Evolutionary conservation across 164 flowering plant species (phyloP).

Genomic region (grape (Vitis vinifera)): ASM3070453v1 NC_081818.1:2555001-2555500

Average conservation of each 20-base stretch:
- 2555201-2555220: constrained; percentile 1
- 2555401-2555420: constrained; percentile 59
- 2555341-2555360: constrained; percentile 26
- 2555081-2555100: background rate
- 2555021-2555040: no score
- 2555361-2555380: constrained; percentile 48
- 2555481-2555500: background rate
- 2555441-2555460: background rate
- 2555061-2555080: no score
- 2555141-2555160: background rate
- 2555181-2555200: background rate
- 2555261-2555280: no score
- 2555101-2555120: background rate
- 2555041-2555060: no score
- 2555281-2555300: no score
- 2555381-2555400: constrained; percentile 81
- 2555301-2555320: background rate
- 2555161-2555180: background rate
- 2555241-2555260: no score
- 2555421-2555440: constrained; percentile 9
- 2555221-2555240: no score
- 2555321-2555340: constrained; percentile 12
- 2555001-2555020: no score
- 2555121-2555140: background rate
- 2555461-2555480: background rate